Base-by-base conservation (phyloP, 345 rosid species). In the Luvunga scandens region DNA sequence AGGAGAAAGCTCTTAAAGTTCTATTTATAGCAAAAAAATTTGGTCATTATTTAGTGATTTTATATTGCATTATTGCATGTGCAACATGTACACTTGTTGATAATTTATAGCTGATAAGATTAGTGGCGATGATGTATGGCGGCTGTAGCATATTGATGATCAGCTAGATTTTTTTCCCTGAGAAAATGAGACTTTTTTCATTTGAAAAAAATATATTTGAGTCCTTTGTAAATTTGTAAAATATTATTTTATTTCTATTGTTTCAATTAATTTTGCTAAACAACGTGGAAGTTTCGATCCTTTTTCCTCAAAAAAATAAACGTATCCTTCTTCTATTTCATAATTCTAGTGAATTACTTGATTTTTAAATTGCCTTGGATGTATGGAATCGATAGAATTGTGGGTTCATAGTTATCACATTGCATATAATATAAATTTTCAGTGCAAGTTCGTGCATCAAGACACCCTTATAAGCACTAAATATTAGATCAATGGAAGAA, bases 71-170 rank as follows among this genome's bases (percentile, higher is more conserved):
- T 39, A 42, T 8, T 5, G n/a, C 16, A n/a, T 50, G 39, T 22
- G 25, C 19, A 60, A 50, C 59, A 53, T 45, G 18, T 18, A 53
- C 74, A 30, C 61, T 36, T 64, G 78, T 65, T 66, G 31, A 33
- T 16, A 31, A 22, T 60, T 74, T 66, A 64, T 73, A 5, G 63
- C 12, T 25, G 25, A 25, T 4, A 42, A 25, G 30, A 66, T 53
- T 53, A 80, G 91, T 88, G 86, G 78, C 75, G 70, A n/a, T 86
- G 85, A 86, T 85, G 87, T 80, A 72, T 55, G 89, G 85, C 85
- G 83, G 87, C 87, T 73, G 70, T 69, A 61, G 56, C 50, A 69
- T 57, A 72, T 45, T 66, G 48, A 73, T 70, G 80, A 73, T 77
- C 56, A n/a, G n/a, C 53, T 25, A 55, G 55, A 18, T 59, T 48